Evolutionary conservation across 1,284 basidiomycete genomes (phyloP), one percentile per base, ranked within the genome.

Genomic region (Boletus nobilissimus): DNA sequence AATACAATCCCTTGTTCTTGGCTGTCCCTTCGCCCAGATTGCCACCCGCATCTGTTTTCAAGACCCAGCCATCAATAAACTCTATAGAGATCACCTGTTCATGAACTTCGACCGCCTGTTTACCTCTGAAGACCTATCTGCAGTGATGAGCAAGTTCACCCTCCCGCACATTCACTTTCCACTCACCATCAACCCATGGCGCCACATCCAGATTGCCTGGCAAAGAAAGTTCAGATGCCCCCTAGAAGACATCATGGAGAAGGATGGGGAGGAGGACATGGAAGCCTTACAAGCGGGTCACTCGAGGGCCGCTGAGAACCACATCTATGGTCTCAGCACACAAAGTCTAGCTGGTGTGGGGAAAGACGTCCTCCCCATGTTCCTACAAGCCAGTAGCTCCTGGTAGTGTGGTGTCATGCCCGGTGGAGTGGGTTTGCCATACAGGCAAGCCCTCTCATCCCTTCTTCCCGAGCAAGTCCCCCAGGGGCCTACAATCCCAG

Each of bases 311-410:
- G 86, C 83, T 2, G 84, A 87, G 16, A 83, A 86, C 24, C 22
- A 62, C 0, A 65, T 83, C 3, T 87, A 80, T 75, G 77, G 73
- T 0, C 66, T 86, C 0, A 83, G 82, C 57, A 51, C 67, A 63
- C 8, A 81, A 79, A 39, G 76, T 18, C 79, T 86, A 2, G 32
- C 77, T 16, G 83, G 83, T 1, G 79, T 74, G 0, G 18, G 80
- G 3, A 84, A 87, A 34, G 86, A 87, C 48, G n/a, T 86, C 0
- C 64, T 87, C 0, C 80, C 78, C 0, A 43, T 82, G 0, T 87
- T 81, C 62, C 62, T 87, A 0, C 66, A 84, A 14, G 81, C 81
- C 0, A 87, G 85, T 71, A 82, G 38, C 0, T 72, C 79, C 0
- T 87, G 85, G 84, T 85, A 86, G n/a, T n/a, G n/a, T n/a, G n/a